Percentiles rank a stretch among this genome's conserved stretches.
Evolutionary conservation across 1,139 yeast genomes (phyloP).

Genomic region (Yamadazyma songkhlaensis): DNA sequence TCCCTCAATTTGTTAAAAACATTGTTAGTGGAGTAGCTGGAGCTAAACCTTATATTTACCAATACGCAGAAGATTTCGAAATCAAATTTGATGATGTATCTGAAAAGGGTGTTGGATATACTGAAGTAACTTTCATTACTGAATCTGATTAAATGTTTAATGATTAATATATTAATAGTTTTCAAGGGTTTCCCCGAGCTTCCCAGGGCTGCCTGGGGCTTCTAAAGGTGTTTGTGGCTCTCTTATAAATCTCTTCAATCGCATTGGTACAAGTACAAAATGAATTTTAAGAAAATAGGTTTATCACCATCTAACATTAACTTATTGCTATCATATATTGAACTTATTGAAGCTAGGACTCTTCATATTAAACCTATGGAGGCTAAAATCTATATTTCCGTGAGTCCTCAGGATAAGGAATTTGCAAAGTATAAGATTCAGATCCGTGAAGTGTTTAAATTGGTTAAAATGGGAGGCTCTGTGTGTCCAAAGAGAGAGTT

Average conservation of each 20-base stretch:
- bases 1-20: slow-evolving; percentile 89
- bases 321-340: background rate
- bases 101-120: slow-evolving; percentile 71
- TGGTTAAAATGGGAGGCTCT: slow-evolving; percentile 8
- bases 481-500: slow-evolving; percentile 5
- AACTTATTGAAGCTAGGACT: slow-evolving; percentile 1
- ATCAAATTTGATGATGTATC: slow-evolving; percentile 31
- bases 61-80: slow-evolving; percentile 62
- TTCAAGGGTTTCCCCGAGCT: too few species aligned
- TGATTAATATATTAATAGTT: background rate
- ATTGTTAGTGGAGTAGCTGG: slow-evolving; percentile 95
- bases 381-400: background rate
- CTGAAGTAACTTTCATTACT: slow-evolving; percentile 78
- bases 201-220: too few species aligned
- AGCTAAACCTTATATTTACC: slow-evolving; percentile 92
- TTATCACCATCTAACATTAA: background rate
- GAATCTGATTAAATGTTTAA: slow-evolving; percentile 21
- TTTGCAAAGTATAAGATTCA: slow-evolving; percentile 4
- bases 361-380: background rate
- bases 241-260: too few species aligned
- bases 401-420: background rate
- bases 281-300: background rate
- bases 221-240: too few species aligned
- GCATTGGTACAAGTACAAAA: too few species aligned
- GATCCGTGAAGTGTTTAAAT: slow-evolving; percentile 3